Base-by-base conservation (phyloP, 176 grass and related monocot species). In the Oryza longistaminata region DNA sequence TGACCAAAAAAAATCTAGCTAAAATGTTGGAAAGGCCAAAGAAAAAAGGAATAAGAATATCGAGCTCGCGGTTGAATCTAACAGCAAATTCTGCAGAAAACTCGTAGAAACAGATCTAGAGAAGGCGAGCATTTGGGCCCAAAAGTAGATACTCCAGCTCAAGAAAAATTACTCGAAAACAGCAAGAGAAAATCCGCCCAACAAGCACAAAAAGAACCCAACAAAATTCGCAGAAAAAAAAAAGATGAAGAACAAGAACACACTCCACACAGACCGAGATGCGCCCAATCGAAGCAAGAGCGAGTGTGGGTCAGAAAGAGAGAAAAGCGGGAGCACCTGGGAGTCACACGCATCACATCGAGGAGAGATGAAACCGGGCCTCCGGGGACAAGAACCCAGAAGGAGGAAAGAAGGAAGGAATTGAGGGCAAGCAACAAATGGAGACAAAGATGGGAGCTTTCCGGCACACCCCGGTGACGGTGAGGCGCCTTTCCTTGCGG, bases 401-500 rank as follows among this genome's bases (percentile, higher is more conserved):
- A 13, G 35, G 3, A 35, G 34, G 34, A 37, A 42, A 12, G 35
- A 35, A 35, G 34, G 34, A 37, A 37, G 35, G 66, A 45, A 62
- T 7, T 6, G 68, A 26, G 26, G 61, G 43, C 69, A 6, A 79
- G 43, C 69, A 9, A 79, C 69, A 9, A 79, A 76, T 35, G 83
- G 77, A 40, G 82, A 85, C 74, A 74, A 79, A 44, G 76, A 45
- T 37, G 17, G 73, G 45, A 68, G 74, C 74, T 68, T 86, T 0
- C 25, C 37, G 64, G 17, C 53, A 58, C 53, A 58, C 53, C 27
- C 27, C 83, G 83, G 31, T 35, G 64, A 71, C 39, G 3, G 19
- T 0, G 81, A 44, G 49, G 65, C 66, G 70, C 82, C 82, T 85
- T 85, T 89, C 10, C 83, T 71, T 73, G 78, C 45, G 35, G 66